phyloP scores from a whole-genome alignment of 2,329 filamentous ascomycete species.

The Fusarium euwallaceae region DNA sequence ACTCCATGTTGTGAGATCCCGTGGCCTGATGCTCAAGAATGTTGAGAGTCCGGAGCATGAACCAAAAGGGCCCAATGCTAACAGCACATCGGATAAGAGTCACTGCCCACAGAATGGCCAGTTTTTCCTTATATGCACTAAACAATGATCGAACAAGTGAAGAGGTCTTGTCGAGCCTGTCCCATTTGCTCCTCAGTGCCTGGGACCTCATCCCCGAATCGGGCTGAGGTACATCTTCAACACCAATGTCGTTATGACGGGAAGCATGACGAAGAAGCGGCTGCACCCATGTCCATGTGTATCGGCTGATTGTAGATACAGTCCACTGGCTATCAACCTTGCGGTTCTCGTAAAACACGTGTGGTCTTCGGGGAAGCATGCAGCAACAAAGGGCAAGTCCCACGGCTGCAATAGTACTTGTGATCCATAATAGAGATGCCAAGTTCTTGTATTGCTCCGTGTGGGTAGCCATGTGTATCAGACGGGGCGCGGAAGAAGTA shows the following conservation, averaged over 20 bases:
- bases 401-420: slow-evolving; percentile 59
- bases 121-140: slow-evolving; percentile 64
- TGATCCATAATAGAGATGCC: slow-evolving; percentile 57
- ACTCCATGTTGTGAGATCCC: slow-evolving; percentile 61
- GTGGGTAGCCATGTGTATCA: slow-evolving; percentile 50
- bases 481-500: slow-evolving; percentile 59
- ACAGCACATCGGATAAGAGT: slow-evolving; percentile 66
- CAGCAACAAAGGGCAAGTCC: slow-evolving; percentile 61
- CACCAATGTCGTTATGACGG: slow-evolving; percentile 69
- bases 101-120: slow-evolving; percentile 70
- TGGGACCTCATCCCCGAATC: slow-evolving; percentile 65
- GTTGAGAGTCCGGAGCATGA: slow-evolving; percentile 73
- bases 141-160: slow-evolving; percentile 72
- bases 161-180: slow-evolving; percentile 54
- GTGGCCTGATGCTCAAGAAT: slow-evolving; percentile 69
- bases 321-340: slow-evolving; percentile 74
- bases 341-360: slow-evolving; percentile 70
- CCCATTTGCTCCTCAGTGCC: slow-evolving; percentile 64
- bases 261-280: slow-evolving; percentile 67
- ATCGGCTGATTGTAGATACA: slow-evolving; percentile 68
- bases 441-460: slow-evolving; percentile 52
- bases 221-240: slow-evolving; percentile 72
- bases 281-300: slow-evolving; percentile 74
- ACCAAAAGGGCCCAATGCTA: slow-evolving; percentile 77
- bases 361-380: slow-evolving; percentile 73